These are phyloP conservation scores for Colletotrichum kahawae DNA, from an alignment of 2,329 filamentous ascomycete genomes.

Conservation along the genomic window DNA sequence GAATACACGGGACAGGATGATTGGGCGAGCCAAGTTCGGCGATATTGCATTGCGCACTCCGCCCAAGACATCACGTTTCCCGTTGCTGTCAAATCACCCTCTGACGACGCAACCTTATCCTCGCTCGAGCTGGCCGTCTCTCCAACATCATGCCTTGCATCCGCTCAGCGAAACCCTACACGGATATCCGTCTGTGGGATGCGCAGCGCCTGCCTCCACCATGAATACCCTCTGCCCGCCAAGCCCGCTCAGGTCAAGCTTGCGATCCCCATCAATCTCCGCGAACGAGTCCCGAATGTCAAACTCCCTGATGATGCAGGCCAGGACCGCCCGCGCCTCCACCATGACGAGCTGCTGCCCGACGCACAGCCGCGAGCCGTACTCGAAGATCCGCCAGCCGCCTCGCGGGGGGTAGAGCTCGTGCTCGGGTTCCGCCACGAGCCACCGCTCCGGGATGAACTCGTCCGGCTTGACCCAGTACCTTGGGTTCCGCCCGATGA, in stretches of 20 bases:
- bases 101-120: not conserved
- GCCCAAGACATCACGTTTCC: not conserved
- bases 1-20: not conserved
- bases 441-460: conserved; percentile 55
- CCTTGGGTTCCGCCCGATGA: conserved; percentile 41
- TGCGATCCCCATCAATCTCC: conserved; percentile 9
- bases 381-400: conserved; percentile 56
- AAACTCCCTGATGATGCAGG: conserved; percentile 50
- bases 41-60: not conserved
- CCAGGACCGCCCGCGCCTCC: conserved; percentile 52
- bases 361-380: conserved; percentile 57
- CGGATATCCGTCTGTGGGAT: conserved; percentile 18
- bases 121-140: not conserved
- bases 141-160: not conserved
- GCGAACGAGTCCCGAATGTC: conserved; percentile 32
- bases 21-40: not conserved
- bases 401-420: conserved; percentile 28
- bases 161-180: conserved; percentile 6
- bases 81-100: not conserved
- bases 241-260: conserved; percentile 8
- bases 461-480: conserved; percentile 48
- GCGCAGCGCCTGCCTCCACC: conserved; percentile 19
- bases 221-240: conserved; percentile 15
- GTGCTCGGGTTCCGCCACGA: conserved; percentile 25
- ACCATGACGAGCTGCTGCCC: conserved; percentile 45